Conservation (phyloP, 176 grass and related monocot species). For the bread wheat (Triticum aestivum) region IWGSC_CS_RefSeq_v2.1 NC_057811.1:374173303-374173802, state of each 20-base stretch:
- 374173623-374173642: constrained; percentile 33
- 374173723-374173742: constrained; percentile 31
- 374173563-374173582: constrained; percentile 42
- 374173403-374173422: constrained; percentile 60
- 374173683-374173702: constrained; percentile 42
- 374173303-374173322: constrained; percentile 61
- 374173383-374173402: neutral
- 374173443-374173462: constrained; percentile 32
- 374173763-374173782: constrained; percentile 32
- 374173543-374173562: constrained; percentile 80
- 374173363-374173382: neutral
- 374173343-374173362: constrained; percentile 48
- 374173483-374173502: constrained; percentile 13
- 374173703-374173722: constrained; percentile 46
- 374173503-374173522: constrained; percentile 52
- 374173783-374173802: constrained; percentile 22
- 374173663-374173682: constrained; percentile 13
- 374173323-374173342: constrained; percentile 39
- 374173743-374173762: constrained; percentile 15
- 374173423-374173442: constrained; percentile 34
- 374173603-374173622: constrained; percentile 45
- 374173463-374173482: constrained; percentile 17
- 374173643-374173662: constrained; percentile 41
- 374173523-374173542: constrained; percentile 76
- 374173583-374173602: constrained; percentile 34